phyloP scores from a whole-genome alignment of 2,329 filamentous ascomycete species.

The Colletotrichum theobromicola region DNA sequence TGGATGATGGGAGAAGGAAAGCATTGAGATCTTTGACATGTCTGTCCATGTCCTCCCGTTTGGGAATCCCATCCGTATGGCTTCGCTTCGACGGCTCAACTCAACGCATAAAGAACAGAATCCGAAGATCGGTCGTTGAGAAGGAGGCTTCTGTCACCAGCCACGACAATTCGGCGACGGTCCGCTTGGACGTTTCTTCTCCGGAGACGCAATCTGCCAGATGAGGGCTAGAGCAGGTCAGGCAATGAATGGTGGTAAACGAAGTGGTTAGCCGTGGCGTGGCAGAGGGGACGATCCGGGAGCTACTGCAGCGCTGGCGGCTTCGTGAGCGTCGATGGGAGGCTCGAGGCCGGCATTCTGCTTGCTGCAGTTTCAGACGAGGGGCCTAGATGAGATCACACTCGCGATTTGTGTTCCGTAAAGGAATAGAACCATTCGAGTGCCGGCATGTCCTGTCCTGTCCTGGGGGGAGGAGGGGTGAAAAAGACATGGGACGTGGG shows the following conservation, averaged over 20 bases:
- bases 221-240: neutral
- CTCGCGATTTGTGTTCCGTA: neutral
- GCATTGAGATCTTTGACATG: neutral
- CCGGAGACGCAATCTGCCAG: neutral
- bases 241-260: neutral
- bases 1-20: neutral
- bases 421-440: neutral
- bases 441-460: conserved; percentile 9
- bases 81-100: neutral
- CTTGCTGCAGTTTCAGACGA: conserved; percentile 4
- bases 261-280: neutral
- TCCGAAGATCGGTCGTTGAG: neutral
- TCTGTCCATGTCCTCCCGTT: neutral
- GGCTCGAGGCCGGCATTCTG: neutral
- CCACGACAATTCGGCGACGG: neutral
- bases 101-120: neutral
- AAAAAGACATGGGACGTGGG: neutral
- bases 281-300: conserved; percentile 3
- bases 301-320: neutral
- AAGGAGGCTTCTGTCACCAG: neutral
- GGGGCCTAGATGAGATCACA: neutral
- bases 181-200: neutral
- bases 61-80: neutral
- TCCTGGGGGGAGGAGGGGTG: neutral
- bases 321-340: neutral